phyloP scores from a whole-genome alignment of 2,329 filamentous ascomycete species.

The Claviceps citrina region DNA sequence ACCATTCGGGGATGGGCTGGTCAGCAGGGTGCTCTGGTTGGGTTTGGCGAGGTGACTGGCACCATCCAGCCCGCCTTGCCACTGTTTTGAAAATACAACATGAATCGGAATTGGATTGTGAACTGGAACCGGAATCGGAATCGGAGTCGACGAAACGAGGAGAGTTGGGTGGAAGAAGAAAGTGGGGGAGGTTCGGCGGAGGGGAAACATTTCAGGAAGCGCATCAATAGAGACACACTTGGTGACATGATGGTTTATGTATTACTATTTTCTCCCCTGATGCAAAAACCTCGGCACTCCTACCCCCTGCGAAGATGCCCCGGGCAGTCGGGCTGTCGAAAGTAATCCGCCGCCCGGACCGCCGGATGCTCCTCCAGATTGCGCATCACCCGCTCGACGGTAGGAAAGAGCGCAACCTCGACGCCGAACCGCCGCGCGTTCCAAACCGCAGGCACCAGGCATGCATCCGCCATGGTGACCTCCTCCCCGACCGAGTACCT shows the following conservation, averaged over 20 bases:
- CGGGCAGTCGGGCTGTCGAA: constrained; percentile 34
- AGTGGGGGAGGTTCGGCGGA: too few species aligned
- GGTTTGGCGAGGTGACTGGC: constrained; percentile 60
- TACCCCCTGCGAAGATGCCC: constrained; percentile 13
- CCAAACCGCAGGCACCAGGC: constrained; percentile 42
- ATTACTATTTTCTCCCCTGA: too few species aligned
- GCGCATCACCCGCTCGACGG: constrained; percentile 28
- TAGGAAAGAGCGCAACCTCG: constrained; percentile 33
- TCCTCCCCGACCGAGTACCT: constrained; percentile 39
- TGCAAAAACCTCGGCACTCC: too few species aligned
- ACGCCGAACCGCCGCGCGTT: constrained; percentile 40
- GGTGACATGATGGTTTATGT: too few species aligned
- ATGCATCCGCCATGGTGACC: constrained; percentile 42
- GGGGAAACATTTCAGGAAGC: too few species aligned
- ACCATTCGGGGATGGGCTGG: constrained; percentile 51
- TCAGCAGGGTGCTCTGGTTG: constrained; percentile 50
- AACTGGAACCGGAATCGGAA: too few species aligned
- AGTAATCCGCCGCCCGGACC: constrained; percentile 37
- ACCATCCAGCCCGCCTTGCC: constrained; percentile 30
- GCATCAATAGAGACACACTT: too few species aligned
- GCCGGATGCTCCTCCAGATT: constrained; percentile 32
- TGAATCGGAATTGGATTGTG: too few species aligned
- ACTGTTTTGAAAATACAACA: constrained; percentile 13
- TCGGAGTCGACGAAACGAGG: too few species aligned
- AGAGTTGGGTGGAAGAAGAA: too few species aligned